Evolutionary conservation across 257 asterid genomes (phyloP), one percentile per base, ranked within the genome.

Genomic region (Apocynum venetum): DNA sequence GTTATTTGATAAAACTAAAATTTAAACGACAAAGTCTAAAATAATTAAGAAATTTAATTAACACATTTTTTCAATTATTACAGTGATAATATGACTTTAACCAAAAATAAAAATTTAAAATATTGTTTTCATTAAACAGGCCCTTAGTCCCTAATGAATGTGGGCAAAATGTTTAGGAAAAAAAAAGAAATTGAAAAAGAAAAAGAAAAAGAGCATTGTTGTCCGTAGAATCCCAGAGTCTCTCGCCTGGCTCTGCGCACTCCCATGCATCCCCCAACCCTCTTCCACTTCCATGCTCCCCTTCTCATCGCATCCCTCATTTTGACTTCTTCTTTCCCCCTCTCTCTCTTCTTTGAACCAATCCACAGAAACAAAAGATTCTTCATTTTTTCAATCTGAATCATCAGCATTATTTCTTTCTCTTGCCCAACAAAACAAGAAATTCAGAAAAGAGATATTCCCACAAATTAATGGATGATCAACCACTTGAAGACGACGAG

Each of bases 401-500:
- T 47, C 8, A 47, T 47, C 8, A 47, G 3, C 51, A 59, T 8
- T 14, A n/a, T 36, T 19, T 68, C 53, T 44, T 11, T 40, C 6
- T 46, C 52, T 71, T 71, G 20, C 41, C 59, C 56, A 15, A 12
- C n/a, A 36, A 57, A 51, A 56, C 8, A 0, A 3, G 0, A 19
- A 14, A 17, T 56, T 25, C 31, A 25, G 31, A 25, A 25, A 25
- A 25, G 31, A 25, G 31, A 25, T 25, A 25, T 25, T 25, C 31
- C 31, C 31, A 25, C 31, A 25, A 25, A 25, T 25, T 25, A 25
- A 76, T 77, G 85, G 83, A 84, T 8, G 83, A 84, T 1, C 76
- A 65, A 75, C 60, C 74, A 13, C 35, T 83, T 31, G 86, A 82
- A 47, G 87, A 87, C 8, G 88, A 84, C 19, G 87, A 80, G 17